Percentiles rank a stretch among this genome's conserved stretches.
Conservation (phyloP, 208 protist genomes). For the Trypanosoma scelopori region DNA sequence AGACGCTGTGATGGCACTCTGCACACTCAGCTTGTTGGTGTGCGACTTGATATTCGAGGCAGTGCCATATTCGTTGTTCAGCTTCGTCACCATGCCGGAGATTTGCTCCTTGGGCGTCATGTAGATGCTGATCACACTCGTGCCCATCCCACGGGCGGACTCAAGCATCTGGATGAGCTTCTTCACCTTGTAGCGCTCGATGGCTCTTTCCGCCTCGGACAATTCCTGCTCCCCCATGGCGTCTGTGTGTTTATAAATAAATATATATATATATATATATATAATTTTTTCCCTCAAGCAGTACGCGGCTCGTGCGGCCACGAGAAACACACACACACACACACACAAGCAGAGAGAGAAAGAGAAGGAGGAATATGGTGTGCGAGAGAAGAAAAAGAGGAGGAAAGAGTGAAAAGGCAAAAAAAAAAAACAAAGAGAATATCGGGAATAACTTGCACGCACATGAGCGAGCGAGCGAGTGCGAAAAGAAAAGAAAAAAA, state of each 20-base stretch:
- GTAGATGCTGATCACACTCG: constrained; percentile 99
- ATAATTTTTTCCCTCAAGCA: neutral
- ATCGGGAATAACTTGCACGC: neutral
- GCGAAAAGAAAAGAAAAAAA: too few species aligned
- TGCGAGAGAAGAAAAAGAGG: too few species aligned
- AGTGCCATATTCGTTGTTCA: constrained; percentile 99
- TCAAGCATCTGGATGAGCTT: constrained; percentile 98
- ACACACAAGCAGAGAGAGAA: too few species aligned
- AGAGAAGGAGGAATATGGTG: too few species aligned
- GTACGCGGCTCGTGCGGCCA: too few species aligned
- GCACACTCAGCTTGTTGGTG: constrained; percentile 96
- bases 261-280: too few species aligned
- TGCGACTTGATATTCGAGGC: constrained; percentile 99
- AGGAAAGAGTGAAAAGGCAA: neutral
- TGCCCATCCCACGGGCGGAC: constrained; percentile 98
- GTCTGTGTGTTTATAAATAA: constrained; percentile 6
- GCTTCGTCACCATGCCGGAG: constrained; percentile 96
- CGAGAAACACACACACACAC: too few species aligned
- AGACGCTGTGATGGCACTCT: constrained; percentile 89
- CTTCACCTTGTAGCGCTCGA: constrained; percentile 99
- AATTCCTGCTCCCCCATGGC: constrained; percentile 68
- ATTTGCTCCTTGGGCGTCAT: constrained; percentile 99
- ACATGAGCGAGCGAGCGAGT: neutral
- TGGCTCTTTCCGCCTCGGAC: constrained; percentile 87
- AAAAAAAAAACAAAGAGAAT: constrained; percentile 9